Evolutionary conservation across 129 eudicot species (phyloP).

Genomic region (Escallonia herrerae): DNA sequence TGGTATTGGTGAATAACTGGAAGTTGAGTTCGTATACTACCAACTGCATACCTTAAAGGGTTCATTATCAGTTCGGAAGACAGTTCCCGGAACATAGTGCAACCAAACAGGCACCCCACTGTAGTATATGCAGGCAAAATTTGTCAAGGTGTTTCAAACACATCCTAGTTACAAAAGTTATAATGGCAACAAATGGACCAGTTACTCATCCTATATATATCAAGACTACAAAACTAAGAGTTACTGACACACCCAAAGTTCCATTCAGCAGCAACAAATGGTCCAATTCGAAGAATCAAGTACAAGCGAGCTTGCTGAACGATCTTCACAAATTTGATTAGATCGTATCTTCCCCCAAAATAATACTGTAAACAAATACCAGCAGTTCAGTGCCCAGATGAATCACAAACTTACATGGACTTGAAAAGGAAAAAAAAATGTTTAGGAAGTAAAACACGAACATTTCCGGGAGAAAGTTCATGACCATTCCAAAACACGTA

Average conservation of each 20-base stretch:
- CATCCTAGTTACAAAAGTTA: too few species aligned
- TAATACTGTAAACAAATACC: slow-evolving; percentile 58
- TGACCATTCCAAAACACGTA: slow-evolving; percentile 99
- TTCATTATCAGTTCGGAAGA: slow-evolving; percentile 88
- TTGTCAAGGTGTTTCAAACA: slow-evolving; percentile 17
- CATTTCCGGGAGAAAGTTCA: slow-evolving; percentile 87
- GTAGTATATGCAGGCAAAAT: slow-evolving; percentile 15
- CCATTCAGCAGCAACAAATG: slow-evolving; percentile 99
- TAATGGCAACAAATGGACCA: too few species aligned
- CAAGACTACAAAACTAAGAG: too few species aligned
- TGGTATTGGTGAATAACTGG: neutral
- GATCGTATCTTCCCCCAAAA: slow-evolving; percentile 90
- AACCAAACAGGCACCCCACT: slow-evolving; percentile 98
- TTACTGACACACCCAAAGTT: slow-evolving; percentile 68
- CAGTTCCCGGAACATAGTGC: slow-evolving; percentile 88
- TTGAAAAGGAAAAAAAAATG: too few species aligned
- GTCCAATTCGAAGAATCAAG: slow-evolving; percentile 87
- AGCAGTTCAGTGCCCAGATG: too few species aligned
- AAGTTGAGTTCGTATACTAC: slow-evolving; percentile 2
- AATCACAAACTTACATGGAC: too few species aligned
- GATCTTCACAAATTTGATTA: slow-evolving; percentile 84
- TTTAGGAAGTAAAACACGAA: too few species aligned
- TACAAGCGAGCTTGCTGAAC: slow-evolving; percentile 90
- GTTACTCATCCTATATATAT: too few species aligned
- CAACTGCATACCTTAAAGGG: slow-evolving; percentile 68